These are phyloP conservation scores for Solanum corneliomulleri DNA, from an alignment of 257 asterid species.

Conservation along the genomic window DNA sequence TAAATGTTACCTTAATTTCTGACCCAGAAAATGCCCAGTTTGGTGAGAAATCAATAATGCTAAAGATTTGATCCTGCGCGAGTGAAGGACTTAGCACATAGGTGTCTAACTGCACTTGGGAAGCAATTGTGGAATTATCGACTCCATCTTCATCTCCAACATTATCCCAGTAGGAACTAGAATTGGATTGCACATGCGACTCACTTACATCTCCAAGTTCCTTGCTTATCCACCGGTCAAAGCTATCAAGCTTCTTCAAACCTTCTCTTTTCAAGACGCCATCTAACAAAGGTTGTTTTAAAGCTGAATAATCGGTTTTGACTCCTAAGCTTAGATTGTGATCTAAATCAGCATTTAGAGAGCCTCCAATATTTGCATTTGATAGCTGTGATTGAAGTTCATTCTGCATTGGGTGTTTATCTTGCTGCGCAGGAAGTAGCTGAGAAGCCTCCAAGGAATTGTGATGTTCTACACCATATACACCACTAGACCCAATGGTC, in stretches of 20 bases:
- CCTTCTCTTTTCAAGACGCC: slow-evolving; percentile 47
- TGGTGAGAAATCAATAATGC: slow-evolving; percentile 79
- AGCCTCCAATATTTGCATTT: slow-evolving; percentile 22
- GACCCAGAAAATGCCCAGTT: slow-evolving; percentile 69
- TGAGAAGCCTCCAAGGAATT: slow-evolving; percentile 16
- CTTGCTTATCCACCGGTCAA: slow-evolving; percentile 93
- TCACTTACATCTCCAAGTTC: slow-evolving; percentile 90
- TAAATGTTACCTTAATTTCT: slow-evolving; percentile 52
- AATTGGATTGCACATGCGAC: slow-evolving; percentile 43
- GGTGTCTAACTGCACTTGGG: slow-evolving; percentile 48
- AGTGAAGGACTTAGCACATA: slow-evolving; percentile 68
- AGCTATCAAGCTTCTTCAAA: slow-evolving; percentile 88
- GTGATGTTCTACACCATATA: slow-evolving; percentile 20
- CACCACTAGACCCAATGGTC: slow-evolving; percentile 23
- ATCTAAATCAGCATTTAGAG: slow-evolving; percentile 23
- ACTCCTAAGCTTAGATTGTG: slow-evolving; percentile 29
- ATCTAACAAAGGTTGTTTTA: slow-evolving; percentile 55
- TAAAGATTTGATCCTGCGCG: slow-evolving; percentile 75
- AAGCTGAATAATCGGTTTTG: slow-evolving; percentile 33
- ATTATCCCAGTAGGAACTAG: slow-evolving; percentile 67
- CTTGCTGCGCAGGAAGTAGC: slow-evolving; percentile 28
- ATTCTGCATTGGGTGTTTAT: slow-evolving; percentile 22
- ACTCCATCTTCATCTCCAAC: slow-evolving; percentile 59
- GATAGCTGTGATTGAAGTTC: slow-evolving; percentile 25
- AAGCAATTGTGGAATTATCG: slow-evolving; percentile 40